Conservation (phyloP, 306 rosid species). For the Vigna angularis region DNA sequence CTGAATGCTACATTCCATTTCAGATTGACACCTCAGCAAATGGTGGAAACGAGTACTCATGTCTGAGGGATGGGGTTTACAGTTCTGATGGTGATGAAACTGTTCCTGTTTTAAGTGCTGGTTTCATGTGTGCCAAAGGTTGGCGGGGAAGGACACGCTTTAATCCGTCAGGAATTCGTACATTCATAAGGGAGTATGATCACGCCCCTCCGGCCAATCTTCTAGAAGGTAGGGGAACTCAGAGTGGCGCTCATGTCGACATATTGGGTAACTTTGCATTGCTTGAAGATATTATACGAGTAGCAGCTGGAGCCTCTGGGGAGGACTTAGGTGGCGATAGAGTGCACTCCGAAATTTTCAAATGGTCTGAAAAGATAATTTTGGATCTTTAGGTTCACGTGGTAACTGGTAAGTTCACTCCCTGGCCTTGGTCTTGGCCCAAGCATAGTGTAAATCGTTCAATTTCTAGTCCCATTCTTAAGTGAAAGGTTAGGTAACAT, state of each 20-base stretch:
- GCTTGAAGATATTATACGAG: constrained; percentile 78
- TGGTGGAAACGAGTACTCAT: constrained; percentile 62
- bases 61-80: constrained; percentile 78
- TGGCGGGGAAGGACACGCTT: constrained; percentile 88
- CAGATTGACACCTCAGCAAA: constrained; percentile 78
- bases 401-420: constrained; percentile 62
- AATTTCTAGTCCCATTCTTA: constrained; percentile 9
- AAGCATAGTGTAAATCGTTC: constrained; percentile 5
- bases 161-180: constrained; percentile 77
- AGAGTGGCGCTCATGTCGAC: constrained; percentile 88
- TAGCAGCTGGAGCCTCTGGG: constrained; percentile 84
- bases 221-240: constrained; percentile 89
- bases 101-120: constrained; percentile 84
- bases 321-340: constrained; percentile 81
- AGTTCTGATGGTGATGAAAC: constrained; percentile 81
- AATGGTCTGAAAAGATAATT: constrained; percentile 70
- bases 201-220: constrained; percentile 90
- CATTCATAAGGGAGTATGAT: constrained; percentile 75
- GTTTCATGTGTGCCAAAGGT: constrained; percentile 85
- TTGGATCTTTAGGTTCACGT: constrained; percentile 58
- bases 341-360: constrained; percentile 69
- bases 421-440: constrained; percentile 1
- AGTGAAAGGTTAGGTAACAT: constrained; percentile 8
- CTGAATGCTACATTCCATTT: constrained; percentile 82
- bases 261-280: constrained; percentile 88